Base-by-base conservation (phyloP, 352 stramenopile genomes). In the Pythium diclinum region DNA sequence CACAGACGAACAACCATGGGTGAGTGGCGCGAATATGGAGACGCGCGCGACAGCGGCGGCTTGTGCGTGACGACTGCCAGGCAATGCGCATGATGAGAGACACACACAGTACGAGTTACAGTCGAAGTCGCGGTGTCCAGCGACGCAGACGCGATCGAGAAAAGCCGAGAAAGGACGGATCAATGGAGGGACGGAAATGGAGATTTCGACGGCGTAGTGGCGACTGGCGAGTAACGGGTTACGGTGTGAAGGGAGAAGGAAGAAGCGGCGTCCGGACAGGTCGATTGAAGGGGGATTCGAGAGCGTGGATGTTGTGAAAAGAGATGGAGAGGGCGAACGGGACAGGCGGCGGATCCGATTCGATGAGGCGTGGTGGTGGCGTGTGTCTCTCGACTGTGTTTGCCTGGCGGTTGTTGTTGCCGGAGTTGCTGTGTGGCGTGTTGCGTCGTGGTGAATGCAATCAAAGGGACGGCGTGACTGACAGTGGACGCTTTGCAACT, bases 1-100 rank as follows among this genome's bases (percentile, higher is more conserved):
- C 67, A 73, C 60, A 73, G 67, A 73, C 67, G 60, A 73, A 63
- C 51, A 73, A 73, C 67, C 46, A 73, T 73, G 67, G 67, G 61
- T 73, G 61, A 69, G 67, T 69, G 49, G 51, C 19, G 48, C 19
- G 57, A 28, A 25, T 51, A 34, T 40, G 49, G 56, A n/a, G 17
- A 16, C 19, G 61, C 11, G 16, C 17, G 6, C 8, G 14, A 51
- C 8, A 7, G n/a, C 10, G 44, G 44, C 44, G 3, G 21, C n/a
- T 6, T 6, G 14, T 23, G 17, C 40, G 17, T 23, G 40, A 10
- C 40, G 40, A 17, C 40, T 17, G 40, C 17, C 17, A 23, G 40
- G 17, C 14, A 30, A 8, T 13, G n/a, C 44, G 16, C 36, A 42
- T 11, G 10, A 42, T 11, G 10, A 42, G 36, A 42, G 36, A 42